Conservation (phyloP, 177 flowering plant species). For the Vitis hybrid region DNA sequence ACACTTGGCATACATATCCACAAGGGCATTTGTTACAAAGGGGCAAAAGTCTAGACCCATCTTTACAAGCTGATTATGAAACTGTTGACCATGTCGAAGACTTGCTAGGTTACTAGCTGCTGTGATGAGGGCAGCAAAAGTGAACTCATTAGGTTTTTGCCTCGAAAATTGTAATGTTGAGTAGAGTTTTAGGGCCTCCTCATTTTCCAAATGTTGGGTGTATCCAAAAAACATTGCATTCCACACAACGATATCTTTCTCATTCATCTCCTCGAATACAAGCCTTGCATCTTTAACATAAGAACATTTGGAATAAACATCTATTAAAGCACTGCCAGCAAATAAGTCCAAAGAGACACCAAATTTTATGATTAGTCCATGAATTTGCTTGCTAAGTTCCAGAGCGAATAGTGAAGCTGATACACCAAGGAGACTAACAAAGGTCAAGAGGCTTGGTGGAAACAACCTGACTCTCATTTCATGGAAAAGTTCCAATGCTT, state of each 20-base stretch:
- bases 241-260: conserved; percentile 76
- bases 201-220: conserved; percentile 50
- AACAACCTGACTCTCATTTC: conserved; percentile 50
- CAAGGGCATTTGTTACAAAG: conserved; percentile 58
- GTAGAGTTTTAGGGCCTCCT: conserved; percentile 63
- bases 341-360: conserved; percentile 55
- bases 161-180: conserved; percentile 34
- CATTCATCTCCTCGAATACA: conserved; percentile 65
- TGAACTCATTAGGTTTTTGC: conserved; percentile 57
- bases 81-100: conserved; percentile 57
- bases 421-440: conserved; percentile 69
- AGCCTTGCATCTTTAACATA: conserved; percentile 55
- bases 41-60: conserved; percentile 48
- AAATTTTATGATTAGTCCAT: conserved; percentile 49
- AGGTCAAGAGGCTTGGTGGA: conserved; percentile 60
- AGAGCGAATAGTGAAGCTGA: conserved; percentile 47
- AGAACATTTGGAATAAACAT: conserved; percentile 75
- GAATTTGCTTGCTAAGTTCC: conserved; percentile 63
- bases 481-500: conserved; percentile 56
- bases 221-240: conserved; percentile 79
- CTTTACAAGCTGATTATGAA: conserved; percentile 60
- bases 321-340: conserved; percentile 70
- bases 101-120: conserved; percentile 69
- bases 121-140: conserved; percentile 63
- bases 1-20: conserved; percentile 86